A percentile compares a stretch with the other conserved stretches of the same genome.
Conservation (phyloP, 768 basidiomycete genomes). For the Naematelia encephala region DNA sequence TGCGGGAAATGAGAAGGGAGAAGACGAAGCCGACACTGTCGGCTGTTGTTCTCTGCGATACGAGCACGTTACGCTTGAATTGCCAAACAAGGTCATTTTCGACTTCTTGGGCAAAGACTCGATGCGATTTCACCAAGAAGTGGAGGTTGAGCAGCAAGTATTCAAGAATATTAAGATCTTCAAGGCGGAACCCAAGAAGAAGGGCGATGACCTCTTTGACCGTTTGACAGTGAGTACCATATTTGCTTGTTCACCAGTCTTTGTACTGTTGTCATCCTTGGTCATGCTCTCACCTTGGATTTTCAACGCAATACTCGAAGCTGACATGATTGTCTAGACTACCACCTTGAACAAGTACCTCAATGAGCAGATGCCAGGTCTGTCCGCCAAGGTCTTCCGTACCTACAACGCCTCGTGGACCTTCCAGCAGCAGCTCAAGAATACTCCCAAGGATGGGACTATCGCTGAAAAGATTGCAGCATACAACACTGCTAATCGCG, state of each 20-base stretch:
- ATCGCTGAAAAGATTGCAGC: constrained; percentile 95
- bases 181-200: constrained; percentile 80
- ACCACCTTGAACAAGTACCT: constrained; percentile 85
- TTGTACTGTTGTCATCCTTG: too few relatives aligned
- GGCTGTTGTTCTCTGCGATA: constrained; percentile 97
- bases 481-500: constrained; percentile 94
- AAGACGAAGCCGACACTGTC: constrained; percentile 98
- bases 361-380: constrained; percentile 88
- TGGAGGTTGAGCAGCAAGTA: constrained; percentile 82
- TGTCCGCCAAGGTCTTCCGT: constrained; percentile 99
- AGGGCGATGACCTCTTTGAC: constrained; percentile 87
- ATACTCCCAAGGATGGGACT: constrained; percentile 65
- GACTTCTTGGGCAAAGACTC: constrained; percentile 99
- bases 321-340: constrained; percentile 59
- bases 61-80: constrained; percentile 90
- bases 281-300: background rate
- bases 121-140: constrained; percentile 83
- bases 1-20: constrained; percentile 99
- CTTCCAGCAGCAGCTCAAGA: constrained; percentile 85
- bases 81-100: constrained; percentile 82
- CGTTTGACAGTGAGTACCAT: constrained; percentile 73
- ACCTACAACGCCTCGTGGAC: constrained; percentile 98
- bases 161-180: constrained; percentile 98
- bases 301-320: background rate
- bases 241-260: background rate